Evolutionary conservation across 306 rosid species (phyloP), one percentile per base, ranked within the genome.

Genomic region (Quercus glauca): DNA sequence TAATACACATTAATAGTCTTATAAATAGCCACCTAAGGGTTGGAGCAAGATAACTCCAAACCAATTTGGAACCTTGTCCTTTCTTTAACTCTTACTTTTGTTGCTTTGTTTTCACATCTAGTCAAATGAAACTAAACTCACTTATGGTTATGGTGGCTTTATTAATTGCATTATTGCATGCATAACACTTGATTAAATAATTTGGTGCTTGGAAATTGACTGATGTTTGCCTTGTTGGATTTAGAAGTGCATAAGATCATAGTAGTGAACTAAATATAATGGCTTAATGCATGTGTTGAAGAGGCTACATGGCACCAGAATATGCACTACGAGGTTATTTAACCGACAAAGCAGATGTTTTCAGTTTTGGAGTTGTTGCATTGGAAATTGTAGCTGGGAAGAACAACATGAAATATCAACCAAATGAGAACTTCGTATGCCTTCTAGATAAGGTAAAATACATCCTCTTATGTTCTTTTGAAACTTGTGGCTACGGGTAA

Each of bases 251-350:
- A 25, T 28, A 60, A 6, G 8, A 4, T 12, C 68, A 3, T 13
- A 61, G 8, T 12, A 61, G 35, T 61, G 35, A 61, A 26, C 68
- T 4, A 61, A 15, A 12, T 23, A 31, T 25, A 15, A 25, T 25
- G 29, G 29, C 19, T 18, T 9, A 67, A 18, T 4, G 6, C 20
- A 31, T 21, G 25, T 71, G 72, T 80, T 84, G 81, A 83, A 88
- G 93, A 79, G 97, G 93, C 70, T 92, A 90, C 71, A 90, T 88
- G 93, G 97, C 93, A 4, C 94, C 93, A 2, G 94, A 90, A 43
- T 92, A 92, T 87, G 93, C 93, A 11, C 73, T 88, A 73, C 86
- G 91, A 89, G 94, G 94, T 71, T 71, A 81, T 67, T 70, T 92
- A 14, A 85, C 84, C 1, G 55, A 83, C 49, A 90, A 92, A 85